Base-by-base conservation (phyloP, 257 asterid genomes). In the Solanum okadae region DNA sequence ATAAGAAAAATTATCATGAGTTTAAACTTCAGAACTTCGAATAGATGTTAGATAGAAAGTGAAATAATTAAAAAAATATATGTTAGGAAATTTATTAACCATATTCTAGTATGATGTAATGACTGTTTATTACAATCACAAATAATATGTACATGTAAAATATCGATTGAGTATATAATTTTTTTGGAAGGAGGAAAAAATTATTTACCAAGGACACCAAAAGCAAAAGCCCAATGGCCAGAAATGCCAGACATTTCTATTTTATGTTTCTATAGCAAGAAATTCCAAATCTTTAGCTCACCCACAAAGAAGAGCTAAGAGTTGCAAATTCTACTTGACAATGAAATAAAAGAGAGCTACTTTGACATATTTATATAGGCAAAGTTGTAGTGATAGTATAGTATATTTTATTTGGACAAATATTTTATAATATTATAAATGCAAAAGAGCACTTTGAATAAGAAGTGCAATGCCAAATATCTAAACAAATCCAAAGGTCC, bases 161-260 rank as follows among this genome's bases (percentile, higher is more conserved):
- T 16, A 71, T 71, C 3, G 4, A 70, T 13, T 2, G 56, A 46
- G 20, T 46, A 46, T 29, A 5, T 27, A 6, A 29, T 14, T 5
- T 7, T 6, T 27, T 31, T 6, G 78, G 13, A 31, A 16, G 61
- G 4, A 40, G 34, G 84, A 7, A n/a, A 40, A 40, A 40, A 13
- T 2, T 61, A 23, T 40, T 33, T 92, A 93, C 95, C 95, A 86
- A 92, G 90, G 42, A 93, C 89, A 89, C 95, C 95, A 88, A 93
- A 92, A 25, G 89, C 86, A 86, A 92, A 91, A 77, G 91, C 93
- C 91, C 89, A 89, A 2, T 89, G 89, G 85, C 9, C 72, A 81
- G 68, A 81, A 44, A 81, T 78, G 1, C 35, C 65, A 81, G 40
- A 25, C 85, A 81, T 81, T 7, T 79, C 10, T 27, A 25, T 14